Evolutionary conservation across 2,329 filamentous ascomycete species (phyloP).

Genomic region (Fusarium praegraminearum): DNA sequence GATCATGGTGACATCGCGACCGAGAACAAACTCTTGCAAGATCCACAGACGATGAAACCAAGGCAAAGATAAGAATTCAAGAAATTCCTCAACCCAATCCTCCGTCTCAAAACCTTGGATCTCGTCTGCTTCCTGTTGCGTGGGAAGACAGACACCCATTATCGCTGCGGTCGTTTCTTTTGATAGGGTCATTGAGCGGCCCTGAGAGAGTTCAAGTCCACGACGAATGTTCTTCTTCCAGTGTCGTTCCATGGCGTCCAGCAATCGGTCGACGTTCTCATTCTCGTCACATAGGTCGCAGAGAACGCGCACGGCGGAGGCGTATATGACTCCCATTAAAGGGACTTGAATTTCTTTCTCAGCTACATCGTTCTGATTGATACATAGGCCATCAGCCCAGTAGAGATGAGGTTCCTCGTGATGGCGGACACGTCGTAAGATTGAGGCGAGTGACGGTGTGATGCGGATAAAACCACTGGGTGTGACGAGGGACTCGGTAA

Average conservation of each 20-base stretch:
- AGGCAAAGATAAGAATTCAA: neutral
- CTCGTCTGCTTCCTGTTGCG: neutral
- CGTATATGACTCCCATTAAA: conserved; percentile 18
- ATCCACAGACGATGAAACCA: conserved; percentile 29
- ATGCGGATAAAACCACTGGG: neutral
- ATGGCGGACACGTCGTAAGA: conserved; percentile 4
- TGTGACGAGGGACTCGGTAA: neutral
- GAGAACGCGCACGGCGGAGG: conserved; percentile 9
- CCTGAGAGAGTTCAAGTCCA: neutral
- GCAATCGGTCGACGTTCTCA: neutral
- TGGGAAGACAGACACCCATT: neutral
- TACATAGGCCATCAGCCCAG: conserved; percentile 19
- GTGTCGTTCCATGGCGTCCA: conserved; percentile 5
- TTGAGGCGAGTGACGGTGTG: conserved; percentile 16
- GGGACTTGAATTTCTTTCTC: conserved; percentile 19
- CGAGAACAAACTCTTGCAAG: conserved; percentile 27
- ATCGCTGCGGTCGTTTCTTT: neutral
- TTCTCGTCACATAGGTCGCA: conserved; percentile 10
- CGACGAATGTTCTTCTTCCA: conserved; percentile 12
- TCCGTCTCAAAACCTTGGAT: neutral
- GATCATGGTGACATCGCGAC: conserved; percentile 5
- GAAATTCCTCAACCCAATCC: neutral
- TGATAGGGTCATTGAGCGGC: neutral
- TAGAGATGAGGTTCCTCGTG: neutral
- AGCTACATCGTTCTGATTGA: neutral